These are phyloP conservation scores for Posidonia oceanica DNA, from an alignment of 116 monocot species.

Conservation along the genomic window DNA sequence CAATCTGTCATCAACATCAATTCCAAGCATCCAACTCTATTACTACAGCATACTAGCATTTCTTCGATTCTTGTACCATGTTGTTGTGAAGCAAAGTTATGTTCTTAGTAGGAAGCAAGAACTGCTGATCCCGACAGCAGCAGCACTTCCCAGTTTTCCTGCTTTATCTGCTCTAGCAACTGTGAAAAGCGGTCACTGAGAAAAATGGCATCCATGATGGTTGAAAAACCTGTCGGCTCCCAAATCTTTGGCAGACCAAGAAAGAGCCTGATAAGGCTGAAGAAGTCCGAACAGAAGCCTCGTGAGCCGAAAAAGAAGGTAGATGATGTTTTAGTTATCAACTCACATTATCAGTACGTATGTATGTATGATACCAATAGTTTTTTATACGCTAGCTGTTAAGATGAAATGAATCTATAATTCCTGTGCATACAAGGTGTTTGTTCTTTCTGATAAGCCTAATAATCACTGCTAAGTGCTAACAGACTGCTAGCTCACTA, in stretches of 20 bases:
- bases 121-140: not conserved
- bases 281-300: constrained; percentile 2
- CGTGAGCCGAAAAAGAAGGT: constrained; percentile 1
- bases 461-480: no score
- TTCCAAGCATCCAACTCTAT: no score
- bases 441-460: no score
- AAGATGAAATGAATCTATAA: not conserved
- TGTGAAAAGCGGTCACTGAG: not conserved
- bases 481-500: not conserved
- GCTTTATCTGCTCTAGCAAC: not conserved
- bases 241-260: constrained; percentile 2
- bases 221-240: constrained; percentile 1
- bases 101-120: not conserved
- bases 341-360: not conserved
- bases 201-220: not conserved
- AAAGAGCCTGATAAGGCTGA: not conserved
- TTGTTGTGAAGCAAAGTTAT: not conserved
- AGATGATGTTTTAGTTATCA: not conserved
- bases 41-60: no score
- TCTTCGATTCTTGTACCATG: not conserved
- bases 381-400: not conserved
- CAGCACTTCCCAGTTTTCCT: not conserved
- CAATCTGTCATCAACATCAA: no score
- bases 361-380: not conserved
- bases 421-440: not conserved